These are phyloP conservation scores for Trichopus zeylanicus DNA, from an alignment of 116 monocot genomes.

Conservation along the genomic window DNA sequence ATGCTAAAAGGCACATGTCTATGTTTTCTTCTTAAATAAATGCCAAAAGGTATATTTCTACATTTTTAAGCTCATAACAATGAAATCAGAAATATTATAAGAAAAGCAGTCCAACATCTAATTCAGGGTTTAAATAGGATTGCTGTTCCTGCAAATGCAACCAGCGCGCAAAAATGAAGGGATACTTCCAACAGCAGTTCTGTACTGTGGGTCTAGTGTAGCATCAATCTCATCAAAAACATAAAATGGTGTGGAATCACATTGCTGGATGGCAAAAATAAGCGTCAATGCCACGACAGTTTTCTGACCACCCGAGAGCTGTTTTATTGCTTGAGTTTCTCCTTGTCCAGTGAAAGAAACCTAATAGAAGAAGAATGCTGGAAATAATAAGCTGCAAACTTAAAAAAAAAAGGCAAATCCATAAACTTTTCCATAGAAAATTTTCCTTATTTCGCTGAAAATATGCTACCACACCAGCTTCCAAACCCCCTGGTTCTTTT, in stretches of 20 bases:
- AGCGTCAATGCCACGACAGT: conserved; percentile 96
- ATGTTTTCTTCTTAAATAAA: too few species aligned
- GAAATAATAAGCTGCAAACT: not conserved
- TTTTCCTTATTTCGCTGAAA: too few species aligned
- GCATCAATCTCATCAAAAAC: conserved; percentile 99
- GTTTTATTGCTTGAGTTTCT: conserved; percentile 98
- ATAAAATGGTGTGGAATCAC: conserved; percentile 98
- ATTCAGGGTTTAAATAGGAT: not conserved
- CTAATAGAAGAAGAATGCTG: conserved; percentile 23
- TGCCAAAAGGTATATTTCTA: too few species aligned
- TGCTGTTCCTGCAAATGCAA: too few species aligned
- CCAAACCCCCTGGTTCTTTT: too few species aligned
- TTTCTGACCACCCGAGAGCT: conserved; percentile 96
- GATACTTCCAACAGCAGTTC: conserved; percentile 99
- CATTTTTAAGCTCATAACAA: not conserved
- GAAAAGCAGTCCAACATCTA: not conserved
- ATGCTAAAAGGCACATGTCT: too few species aligned
- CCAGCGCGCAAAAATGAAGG: conserved; percentile 18
- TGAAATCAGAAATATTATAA: not conserved
- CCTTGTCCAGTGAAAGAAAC: conserved; percentile 99
- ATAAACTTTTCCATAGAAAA: too few species aligned
- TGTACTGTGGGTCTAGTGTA: conserved; percentile 93
- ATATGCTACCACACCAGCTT: too few species aligned
- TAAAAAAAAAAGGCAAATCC: not conserved
- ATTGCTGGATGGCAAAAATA: conserved; percentile 95